Percentiles rank a stretch among this genome's conserved stretches.
These are phyloP conservation scores for Cladophialophora psammophila DNA, from an alignment of 2,329 filamentous ascomycete species.

Conservation along the genomic window DNA sequence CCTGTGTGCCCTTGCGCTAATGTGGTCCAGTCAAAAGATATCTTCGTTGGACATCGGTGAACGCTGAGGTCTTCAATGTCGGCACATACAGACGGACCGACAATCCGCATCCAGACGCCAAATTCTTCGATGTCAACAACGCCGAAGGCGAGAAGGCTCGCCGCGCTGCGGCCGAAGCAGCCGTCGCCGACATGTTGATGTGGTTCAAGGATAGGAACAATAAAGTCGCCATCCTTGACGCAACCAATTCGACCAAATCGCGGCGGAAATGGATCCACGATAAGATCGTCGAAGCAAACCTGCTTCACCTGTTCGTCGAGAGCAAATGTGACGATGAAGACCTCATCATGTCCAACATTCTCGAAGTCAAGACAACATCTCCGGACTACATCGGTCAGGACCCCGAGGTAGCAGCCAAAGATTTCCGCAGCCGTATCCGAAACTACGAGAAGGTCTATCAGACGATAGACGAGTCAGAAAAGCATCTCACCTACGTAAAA, in stretches of 20 bases:
- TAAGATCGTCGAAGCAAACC: slow-evolving; percentile 73
- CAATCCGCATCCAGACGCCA: slow-evolving; percentile 87
- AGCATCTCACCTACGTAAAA: slow-evolving; percentile 91
- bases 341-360: slow-evolving; percentile 96
- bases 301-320: slow-evolving; percentile 92
- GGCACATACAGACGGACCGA: slow-evolving; percentile 91
- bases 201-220: slow-evolving; percentile 84
- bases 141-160: slow-evolving; percentile 88
- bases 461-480: slow-evolving; percentile 88
- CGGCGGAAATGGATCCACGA: slow-evolving; percentile 92
- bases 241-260: slow-evolving; percentile 92
- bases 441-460: slow-evolving; percentile 98
- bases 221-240: slow-evolving; percentile 91
- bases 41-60: slow-evolving; percentile 94
- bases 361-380: slow-evolving; percentile 95
- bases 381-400: slow-evolving; percentile 90
- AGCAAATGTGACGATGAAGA: slow-evolving; percentile 96
- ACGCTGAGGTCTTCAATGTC: slow-evolving; percentile 95
- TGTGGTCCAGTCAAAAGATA: slow-evolving; percentile 77
- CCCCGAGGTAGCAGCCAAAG: slow-evolving; percentile 85
- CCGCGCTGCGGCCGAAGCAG: slow-evolving; percentile 86
- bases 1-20: slow-evolving; percentile 18
- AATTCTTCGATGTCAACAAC: slow-evolving; percentile 94
- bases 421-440: slow-evolving; percentile 92
- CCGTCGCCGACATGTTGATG: slow-evolving; percentile 88